Conservation (phyloP, 2,329 filamentous ascomycete genomes). For the Cytospora paraplurivora region DNA sequence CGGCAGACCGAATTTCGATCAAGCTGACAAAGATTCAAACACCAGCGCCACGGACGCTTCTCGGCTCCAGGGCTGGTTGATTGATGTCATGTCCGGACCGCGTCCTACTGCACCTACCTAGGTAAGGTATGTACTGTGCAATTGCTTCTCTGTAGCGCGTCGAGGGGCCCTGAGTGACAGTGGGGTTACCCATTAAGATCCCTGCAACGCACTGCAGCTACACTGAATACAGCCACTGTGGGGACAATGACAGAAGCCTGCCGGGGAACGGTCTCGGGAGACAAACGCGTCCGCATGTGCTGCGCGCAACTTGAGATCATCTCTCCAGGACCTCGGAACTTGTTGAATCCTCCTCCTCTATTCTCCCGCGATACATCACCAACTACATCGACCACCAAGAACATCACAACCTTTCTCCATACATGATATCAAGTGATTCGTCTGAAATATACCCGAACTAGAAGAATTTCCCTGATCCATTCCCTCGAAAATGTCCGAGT, state of each 20-base stretch:
- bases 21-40: conserved; percentile 9
- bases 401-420: too few relatives aligned
- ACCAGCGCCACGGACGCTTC: not conserved
- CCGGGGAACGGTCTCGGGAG: not conserved
- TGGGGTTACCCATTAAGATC: conserved; percentile 10
- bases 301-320: not conserved
- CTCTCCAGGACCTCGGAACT: too few relatives aligned
- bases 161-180: not conserved
- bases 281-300: not conserved
- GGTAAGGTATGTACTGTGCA: too few relatives aligned
- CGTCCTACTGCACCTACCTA: too few relatives aligned
- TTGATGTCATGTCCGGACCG: conserved; percentile 17
- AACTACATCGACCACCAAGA: conserved; percentile 1
- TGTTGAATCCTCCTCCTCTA: not conserved
- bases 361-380: not conserved
- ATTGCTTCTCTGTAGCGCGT: conserved; percentile 8
- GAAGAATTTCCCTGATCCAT: not conserved
- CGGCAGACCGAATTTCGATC: not conserved
- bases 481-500: conserved; percentile 17
- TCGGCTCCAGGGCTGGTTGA: not conserved
- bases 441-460: too few relatives aligned
- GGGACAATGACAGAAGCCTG: not conserved
- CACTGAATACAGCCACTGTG: not conserved
- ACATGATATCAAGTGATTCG: not conserved
- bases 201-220: not conserved